phyloP scores from a whole-genome alignment of 2,329 filamentous ascomycete genomes.

The Triangularia setosa region DNA sequence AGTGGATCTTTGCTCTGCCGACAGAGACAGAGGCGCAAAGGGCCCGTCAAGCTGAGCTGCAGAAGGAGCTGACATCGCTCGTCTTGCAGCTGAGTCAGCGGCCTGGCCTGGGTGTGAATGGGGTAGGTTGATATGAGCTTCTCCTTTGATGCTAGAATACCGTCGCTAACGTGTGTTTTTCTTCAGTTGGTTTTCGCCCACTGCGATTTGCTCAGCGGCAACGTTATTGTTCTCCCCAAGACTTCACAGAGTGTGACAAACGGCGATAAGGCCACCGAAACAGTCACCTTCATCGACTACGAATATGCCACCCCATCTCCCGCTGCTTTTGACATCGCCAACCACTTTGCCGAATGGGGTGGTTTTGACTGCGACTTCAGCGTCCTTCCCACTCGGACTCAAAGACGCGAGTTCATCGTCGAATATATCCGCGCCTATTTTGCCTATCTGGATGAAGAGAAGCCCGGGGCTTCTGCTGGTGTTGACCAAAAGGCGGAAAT shows the following conservation, averaged over 20 bases:
- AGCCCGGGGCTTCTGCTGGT: constrained; percentile 29
- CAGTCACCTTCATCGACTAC: constrained; percentile 91
- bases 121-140: constrained; percentile 51
- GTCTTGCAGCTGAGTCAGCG: constrained; percentile 70
- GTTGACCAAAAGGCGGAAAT: constrained; percentile 59
- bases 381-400: constrained; percentile 71
- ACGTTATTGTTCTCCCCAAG: constrained; percentile 76
- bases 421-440: constrained; percentile 80
- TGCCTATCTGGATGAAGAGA: constrained; percentile 43
- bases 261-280: constrained; percentile 38
- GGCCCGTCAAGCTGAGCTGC: constrained; percentile 62
- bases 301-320: constrained; percentile 95
- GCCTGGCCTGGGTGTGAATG: constrained; percentile 69
- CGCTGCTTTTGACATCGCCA: constrained; percentile 92
- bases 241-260: constrained; percentile 17
- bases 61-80: constrained; percentile 69
- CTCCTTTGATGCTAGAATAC: not conserved
- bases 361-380: constrained; percentile 92
- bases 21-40: constrained; percentile 65
- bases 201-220: constrained; percentile 93
- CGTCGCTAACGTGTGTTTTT: constrained; percentile 12
- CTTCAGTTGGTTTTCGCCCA: constrained; percentile 82
- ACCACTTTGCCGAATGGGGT: constrained; percentile 98
- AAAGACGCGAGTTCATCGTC: constrained; percentile 75
- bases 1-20: constrained; percentile 88